A percentile compares a stretch with the other conserved stretches of the same genome.
phyloP scores from a whole-genome alignment of 768 basidiomycete species.

The Psilocybe azurescens region DNA sequence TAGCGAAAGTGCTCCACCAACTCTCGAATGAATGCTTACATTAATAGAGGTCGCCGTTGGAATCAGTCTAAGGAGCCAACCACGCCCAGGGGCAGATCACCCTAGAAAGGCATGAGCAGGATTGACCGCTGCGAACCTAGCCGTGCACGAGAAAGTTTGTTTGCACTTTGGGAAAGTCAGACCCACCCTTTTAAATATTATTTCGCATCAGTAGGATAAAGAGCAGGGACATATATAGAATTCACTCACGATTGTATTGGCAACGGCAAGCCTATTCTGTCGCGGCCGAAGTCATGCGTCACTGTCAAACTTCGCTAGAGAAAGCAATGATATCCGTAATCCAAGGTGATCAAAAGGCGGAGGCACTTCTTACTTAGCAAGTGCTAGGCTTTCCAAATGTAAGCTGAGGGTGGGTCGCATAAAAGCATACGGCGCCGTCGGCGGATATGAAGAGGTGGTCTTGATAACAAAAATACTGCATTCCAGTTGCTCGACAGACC shows the following conservation, averaged over 20 bases:
- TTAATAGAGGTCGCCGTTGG: not conserved
- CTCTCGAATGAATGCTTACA: not conserved
- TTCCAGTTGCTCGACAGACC: not conserved
- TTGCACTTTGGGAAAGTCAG: not conserved
- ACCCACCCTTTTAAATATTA: not conserved
- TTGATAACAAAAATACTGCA: not conserved
- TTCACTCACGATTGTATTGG: conserved; percentile 2
- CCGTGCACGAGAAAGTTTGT: not conserved
- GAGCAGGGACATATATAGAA: not conserved
- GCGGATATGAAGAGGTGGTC: not conserved
- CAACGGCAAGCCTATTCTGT: not conserved
- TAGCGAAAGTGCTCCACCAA: not conserved
- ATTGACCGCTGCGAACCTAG: not conserved
- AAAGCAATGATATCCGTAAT: no score
- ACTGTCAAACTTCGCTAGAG: no score
- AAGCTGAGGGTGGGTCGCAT: not conserved
- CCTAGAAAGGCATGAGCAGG: no score
- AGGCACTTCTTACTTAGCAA: no score
- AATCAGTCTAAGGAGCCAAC: not conserved
- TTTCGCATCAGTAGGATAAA: not conserved
- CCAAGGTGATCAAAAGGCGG: no score
- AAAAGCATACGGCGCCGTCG: not conserved
- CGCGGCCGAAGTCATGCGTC: not conserved
- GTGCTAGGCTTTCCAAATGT: not conserved
- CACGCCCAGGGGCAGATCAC: not conserved